Conservation (phyloP, 2,329 filamentous ascomycete genomes). For the Pleoardoris graminearum region DNA sequence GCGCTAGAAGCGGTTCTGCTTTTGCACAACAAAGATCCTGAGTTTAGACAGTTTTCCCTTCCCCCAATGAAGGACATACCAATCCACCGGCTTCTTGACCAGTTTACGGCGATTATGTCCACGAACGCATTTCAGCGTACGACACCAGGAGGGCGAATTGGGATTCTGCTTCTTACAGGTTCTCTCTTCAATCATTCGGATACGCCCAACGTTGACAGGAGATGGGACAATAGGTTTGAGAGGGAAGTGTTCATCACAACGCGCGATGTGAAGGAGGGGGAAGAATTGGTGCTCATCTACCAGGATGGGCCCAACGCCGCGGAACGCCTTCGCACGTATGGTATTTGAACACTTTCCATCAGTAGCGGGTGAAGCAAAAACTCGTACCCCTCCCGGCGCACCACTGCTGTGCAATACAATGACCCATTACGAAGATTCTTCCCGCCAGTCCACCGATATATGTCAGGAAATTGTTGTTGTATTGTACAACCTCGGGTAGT, state of each 20-base stretch:
- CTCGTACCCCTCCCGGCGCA: no score
- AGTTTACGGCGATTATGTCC: background rate
- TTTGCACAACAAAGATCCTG: background rate
- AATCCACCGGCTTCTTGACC: background rate
- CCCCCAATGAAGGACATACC: background rate
- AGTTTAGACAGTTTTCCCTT: background rate
- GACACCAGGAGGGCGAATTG: background rate
- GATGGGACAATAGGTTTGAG: background rate
- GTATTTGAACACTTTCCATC: no score
- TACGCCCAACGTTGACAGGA: background rate
- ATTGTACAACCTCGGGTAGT: no score
- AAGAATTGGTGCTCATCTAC: background rate
- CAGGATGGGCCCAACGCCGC: background rate
- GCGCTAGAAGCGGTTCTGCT: background rate
- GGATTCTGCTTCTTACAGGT: background rate
- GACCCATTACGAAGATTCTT: no score
- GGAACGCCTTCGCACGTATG: background rate
- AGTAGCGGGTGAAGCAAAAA: no score
- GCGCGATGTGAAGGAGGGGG: background rate
- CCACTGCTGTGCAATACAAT: no score
- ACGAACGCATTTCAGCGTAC: background rate
- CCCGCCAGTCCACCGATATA: no score
- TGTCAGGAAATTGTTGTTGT: no score
- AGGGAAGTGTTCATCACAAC: background rate
- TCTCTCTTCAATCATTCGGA: background rate